Conservation (phyloP, 1,284 basidiomycete genomes). For the Tylopilus microsporus region DNA sequence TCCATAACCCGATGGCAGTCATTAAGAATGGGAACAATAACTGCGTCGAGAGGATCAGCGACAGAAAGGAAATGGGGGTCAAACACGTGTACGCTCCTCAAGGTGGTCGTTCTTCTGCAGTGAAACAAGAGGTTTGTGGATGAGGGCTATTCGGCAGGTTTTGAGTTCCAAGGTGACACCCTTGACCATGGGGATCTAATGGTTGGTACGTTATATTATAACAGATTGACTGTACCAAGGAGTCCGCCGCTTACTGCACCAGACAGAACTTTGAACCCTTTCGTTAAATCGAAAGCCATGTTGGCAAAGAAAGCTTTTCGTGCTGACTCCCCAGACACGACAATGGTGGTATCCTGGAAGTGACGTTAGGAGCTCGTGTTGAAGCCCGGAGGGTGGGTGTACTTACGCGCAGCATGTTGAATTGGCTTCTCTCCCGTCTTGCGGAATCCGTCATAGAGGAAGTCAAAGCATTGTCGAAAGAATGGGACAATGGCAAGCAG, state of each 20-base stretch:
- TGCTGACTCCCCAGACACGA: slow-evolving; percentile 67
- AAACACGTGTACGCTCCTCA: slow-evolving; percentile 45
- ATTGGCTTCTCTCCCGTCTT: slow-evolving; percentile 59
- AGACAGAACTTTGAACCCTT: slow-evolving; percentile 70
- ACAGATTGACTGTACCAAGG: slow-evolving; percentile 5
- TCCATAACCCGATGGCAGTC: slow-evolving; percentile 58
- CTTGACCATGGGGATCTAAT: slow-evolving; percentile 64
- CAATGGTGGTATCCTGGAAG: slow-evolving; percentile 58
- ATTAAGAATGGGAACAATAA: slow-evolving; percentile 58
- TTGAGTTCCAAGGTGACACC: slow-evolving; percentile 68
- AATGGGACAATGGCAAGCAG: slow-evolving; percentile 58
- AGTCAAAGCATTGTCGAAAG: slow-evolving; percentile 63
- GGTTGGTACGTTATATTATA: slow-evolving; percentile 10
- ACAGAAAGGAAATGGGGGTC: slow-evolving; percentile 4
- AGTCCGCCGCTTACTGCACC: slow-evolving; percentile 53
- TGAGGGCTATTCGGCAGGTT: slow-evolving; percentile 52
- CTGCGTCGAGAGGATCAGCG: slow-evolving; percentile 32
- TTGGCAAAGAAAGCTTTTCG: slow-evolving; percentile 63
- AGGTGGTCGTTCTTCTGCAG: slow-evolving; percentile 59
- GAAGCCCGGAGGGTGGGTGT: slow-evolving; percentile 7
- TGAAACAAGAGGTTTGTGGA: slow-evolving; percentile 62
- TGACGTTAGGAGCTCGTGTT: slow-evolving; percentile 20
- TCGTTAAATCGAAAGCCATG: slow-evolving; percentile 64
- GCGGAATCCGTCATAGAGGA: slow-evolving; percentile 63
- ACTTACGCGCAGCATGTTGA: slow-evolving; percentile 52